Base-by-base conservation (phyloP, 495 filamentous ascomycete species). In the Amphirosellinia nigrospora region DNA sequence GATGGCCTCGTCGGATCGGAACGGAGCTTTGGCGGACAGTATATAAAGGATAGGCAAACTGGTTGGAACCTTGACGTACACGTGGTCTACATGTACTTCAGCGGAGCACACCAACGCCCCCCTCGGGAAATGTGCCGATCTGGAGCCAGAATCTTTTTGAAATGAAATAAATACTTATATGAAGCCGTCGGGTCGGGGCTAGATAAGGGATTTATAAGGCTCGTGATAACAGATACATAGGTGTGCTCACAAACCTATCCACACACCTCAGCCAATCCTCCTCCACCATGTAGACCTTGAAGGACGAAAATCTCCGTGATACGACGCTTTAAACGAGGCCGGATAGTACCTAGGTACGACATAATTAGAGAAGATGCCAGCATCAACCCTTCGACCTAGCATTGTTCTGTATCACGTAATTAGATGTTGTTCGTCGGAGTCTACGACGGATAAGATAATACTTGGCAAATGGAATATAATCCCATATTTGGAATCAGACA, bases 41-140 rank as follows among this genome's bases (percentile, higher is more conserved):
- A 34, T 34, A 7, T 41, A 41, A 41, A 5, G 39, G 11, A 9
- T 28, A 52, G n/a, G 36, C 34, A 48, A 15, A 21, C 32, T 21
- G 16, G 56, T 38, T 60, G n/a, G 58, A 61, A 64, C 61, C 61
- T 48, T 48, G 61, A 64, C 28, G 19, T 16, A 36, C 61, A 64
- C 61, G 61, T 64, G 61, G 61, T 64, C 28, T 45, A 3, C 41
- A 64, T 43, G 64, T 43, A 59, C 39, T 45, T 26, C 43, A 68
- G 66, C 66, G 66, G 55, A 48, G 66, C 38, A 56, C 66, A 43
- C 55, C 41, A 45, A 32, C 30, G 5, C 55, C 28, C 28, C 39
- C 65, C 8, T 55, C 36, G 64, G 66, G 45, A 7, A 45, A 50
- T 50, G 41, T 46, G 26, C 65, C 53, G 65, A 48, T 46, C 41